phyloP scores from a whole-genome alignment of 2,329 filamentous ascomycete genomes.

The Fusarium xylarioides region DNA sequence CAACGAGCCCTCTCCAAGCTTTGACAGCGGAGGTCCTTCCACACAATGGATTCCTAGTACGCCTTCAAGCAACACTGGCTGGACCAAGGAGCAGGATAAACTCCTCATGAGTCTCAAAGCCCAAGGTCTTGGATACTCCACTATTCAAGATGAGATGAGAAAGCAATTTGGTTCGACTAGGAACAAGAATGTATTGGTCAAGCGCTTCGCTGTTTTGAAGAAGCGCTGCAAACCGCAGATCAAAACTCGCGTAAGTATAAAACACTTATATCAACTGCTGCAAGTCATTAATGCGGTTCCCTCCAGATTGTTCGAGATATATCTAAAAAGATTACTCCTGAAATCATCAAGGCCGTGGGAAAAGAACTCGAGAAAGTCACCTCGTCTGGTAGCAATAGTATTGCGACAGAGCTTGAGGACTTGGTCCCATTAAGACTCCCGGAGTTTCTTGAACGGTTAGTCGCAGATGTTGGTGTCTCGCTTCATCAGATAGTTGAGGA shows the following conservation, averaged over 20 bases:
- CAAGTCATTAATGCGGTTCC: background rate
- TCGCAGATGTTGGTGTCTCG: background rate
- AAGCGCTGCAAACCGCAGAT: background rate
- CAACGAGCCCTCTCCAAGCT: background rate
- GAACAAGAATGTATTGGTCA: background rate
- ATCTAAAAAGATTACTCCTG: background rate
- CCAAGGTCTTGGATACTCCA: background rate
- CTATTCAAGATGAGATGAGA: background rate
- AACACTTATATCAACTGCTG: fast-evolving
- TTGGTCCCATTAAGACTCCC: background rate
- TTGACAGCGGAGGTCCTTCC: fast-evolving
- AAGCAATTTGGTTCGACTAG: background rate
- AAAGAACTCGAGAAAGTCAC: background rate
- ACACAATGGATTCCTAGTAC: background rate
- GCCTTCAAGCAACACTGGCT: background rate
- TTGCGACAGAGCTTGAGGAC: background rate
- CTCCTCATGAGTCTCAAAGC: background rate
- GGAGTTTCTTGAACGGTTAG: background rate
- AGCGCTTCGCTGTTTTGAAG: background rate
- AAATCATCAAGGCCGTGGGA: background rate
- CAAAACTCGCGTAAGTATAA: background rate
- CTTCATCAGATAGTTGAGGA: background rate
- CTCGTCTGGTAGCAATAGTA: background rate
- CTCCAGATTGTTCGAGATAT: background rate
- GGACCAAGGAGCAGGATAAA: background rate